Evolutionary conservation across 176 grass and related monocot species (phyloP), one percentile per base, ranked within the genome.

Genomic region (Canna indica): DNA sequence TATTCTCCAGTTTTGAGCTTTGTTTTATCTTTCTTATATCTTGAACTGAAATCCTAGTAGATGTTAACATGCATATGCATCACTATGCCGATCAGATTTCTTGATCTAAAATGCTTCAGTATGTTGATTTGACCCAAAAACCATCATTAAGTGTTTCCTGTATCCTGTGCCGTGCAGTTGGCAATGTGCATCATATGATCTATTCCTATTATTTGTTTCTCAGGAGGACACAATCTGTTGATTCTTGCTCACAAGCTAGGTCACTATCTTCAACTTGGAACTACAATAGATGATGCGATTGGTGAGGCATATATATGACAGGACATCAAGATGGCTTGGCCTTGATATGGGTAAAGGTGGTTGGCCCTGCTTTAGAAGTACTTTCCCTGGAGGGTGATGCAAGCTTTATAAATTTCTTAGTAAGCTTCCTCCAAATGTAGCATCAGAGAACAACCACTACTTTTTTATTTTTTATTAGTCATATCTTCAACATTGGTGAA

Each of bases 271-370:
- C 93, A 97, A 81, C 79, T 97, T 79, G 93, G 93, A 14, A 97
- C 93, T 45, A 97, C 81, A 44, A 80, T 97, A 87, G 93, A 97
- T 79, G 93, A 97, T 75, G 88, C 93, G 18, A 97, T 97, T 73
- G 93, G 93, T 59, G 93, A 97, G 80, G 93, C 93, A 76, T 97
- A n/a, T n/a, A n/a, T n/a, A 97, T 79, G 93, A 97, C 74, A 92
- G 92, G 60, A 87, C 88, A 69, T 88, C 93, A 68, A 89, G 93
- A 76, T 97, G 88, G 93, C 74, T 97, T 61, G 93, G 93, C 38
- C 93, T 97, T 75, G 88, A 97, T 84, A 91, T 97, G 14, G 68
- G 82, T 63, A 97, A 90, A 82, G 88, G 93, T 75, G 93, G 93
- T 27, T n/a, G 93, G 93, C 39, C 93, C 88, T 77, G 93, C 88